phyloP scores from a whole-genome alignment of 2,329 filamentous ascomycete species.

The Diaporthe citriasiana region DNA sequence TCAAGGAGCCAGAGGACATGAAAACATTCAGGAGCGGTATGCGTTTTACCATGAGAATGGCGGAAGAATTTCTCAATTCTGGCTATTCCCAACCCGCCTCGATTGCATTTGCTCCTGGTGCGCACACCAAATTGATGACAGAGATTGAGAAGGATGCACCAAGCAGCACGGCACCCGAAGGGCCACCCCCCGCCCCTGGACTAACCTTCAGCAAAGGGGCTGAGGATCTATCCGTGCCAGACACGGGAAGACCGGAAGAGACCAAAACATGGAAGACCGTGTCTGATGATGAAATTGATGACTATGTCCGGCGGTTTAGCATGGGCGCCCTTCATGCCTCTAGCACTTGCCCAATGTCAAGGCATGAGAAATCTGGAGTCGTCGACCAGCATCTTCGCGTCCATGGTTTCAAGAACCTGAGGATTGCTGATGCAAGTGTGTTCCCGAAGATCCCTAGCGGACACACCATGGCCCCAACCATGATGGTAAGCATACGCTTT shows the following conservation, averaged over 20 bases:
- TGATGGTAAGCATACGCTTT: conserved; percentile 46
- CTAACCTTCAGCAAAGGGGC: background rate
- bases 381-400: conserved; percentile 47
- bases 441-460: conserved; percentile 49
- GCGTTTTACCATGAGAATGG: conserved; percentile 50
- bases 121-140: conserved; percentile 32
- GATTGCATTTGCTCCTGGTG: conserved; percentile 47
- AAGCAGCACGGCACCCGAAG: background rate
- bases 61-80: conserved; percentile 48
- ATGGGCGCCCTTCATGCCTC: conserved; percentile 53
- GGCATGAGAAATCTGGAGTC: conserved; percentile 42
- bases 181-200: background rate
- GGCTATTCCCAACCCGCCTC: conserved; percentile 47
- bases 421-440: conserved; percentile 51
- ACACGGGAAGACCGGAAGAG: background rate
- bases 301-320: conserved; percentile 44
- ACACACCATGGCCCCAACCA: conserved; percentile 50
- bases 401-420: conserved; percentile 45
- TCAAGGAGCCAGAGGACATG: conserved; percentile 50
- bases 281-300: conserved; percentile 50
- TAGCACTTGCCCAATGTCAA: conserved; percentile 58
- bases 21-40: conserved; percentile 46
- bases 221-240: background rate
- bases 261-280: conserved; percentile 46
- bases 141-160: background rate